Percentiles rank a stretch among this genome's conserved stretches.
Evolutionary conservation across 169 alveolate species (phyloP).

Genomic region (Plasmodium vivax): DNA sequence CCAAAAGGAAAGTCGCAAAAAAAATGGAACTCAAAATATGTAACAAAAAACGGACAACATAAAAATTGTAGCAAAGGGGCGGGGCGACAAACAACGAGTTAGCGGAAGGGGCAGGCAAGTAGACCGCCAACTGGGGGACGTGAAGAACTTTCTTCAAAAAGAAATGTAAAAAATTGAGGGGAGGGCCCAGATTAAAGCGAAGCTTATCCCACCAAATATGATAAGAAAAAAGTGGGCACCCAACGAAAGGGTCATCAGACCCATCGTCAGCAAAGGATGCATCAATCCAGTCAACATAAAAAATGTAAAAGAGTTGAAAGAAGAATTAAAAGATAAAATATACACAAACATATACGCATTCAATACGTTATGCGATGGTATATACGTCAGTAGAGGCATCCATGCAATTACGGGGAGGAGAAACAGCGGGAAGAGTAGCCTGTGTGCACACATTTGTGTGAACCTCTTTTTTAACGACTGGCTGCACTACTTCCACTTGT

Average conservation of each 20-base stretch:
- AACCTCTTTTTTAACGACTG: slow-evolving; percentile 68
- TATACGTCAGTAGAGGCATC: slow-evolving; percentile 56
- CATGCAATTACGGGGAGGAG: slow-evolving; percentile 40
- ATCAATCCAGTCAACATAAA: background rate
- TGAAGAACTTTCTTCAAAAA: background rate
- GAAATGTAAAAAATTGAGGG: background rate
- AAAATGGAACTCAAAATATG: background rate
- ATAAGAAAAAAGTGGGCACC: background rate
- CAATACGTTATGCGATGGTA: slow-evolving; percentile 37
- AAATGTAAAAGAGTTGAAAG: slow-evolving; percentile 29
- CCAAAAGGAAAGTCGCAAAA: background rate
- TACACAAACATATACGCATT: slow-evolving; percentile 66
- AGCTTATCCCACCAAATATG: background rate
- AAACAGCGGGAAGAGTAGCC: slow-evolving; percentile 49
- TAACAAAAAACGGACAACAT: background rate
- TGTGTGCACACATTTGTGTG: slow-evolving; percentile 69
- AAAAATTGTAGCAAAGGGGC: background rate
- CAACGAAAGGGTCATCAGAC: slow-evolving; percentile 32
- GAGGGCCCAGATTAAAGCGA: background rate
- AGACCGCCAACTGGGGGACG: background rate
- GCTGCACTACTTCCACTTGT: slow-evolving; percentile 67
- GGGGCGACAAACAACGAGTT: background rate
- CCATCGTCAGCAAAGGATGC: background rate
- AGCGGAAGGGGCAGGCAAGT: background rate
- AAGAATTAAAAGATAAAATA: slow-evolving; percentile 49